A percentile compares a stretch with the other conserved stretches of the same genome.
Conservation (phyloP, 257 asterid genomes). For the Fraxinus excelsior region DNA sequence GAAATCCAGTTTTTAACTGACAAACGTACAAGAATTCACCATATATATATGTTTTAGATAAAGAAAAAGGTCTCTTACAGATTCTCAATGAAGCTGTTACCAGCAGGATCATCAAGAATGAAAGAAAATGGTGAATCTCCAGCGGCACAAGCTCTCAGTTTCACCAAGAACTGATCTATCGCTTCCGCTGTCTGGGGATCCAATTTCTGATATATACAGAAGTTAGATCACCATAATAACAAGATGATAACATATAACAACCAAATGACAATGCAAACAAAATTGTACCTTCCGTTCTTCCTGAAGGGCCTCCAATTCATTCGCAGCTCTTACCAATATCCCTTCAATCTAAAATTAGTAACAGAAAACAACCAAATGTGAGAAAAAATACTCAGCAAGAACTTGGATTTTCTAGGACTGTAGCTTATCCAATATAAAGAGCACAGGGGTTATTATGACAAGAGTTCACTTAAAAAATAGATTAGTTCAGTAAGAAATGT, state of each 20-base stretch:
- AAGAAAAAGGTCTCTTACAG: constrained; percentile 60
- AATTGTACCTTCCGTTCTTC: constrained; percentile 84
- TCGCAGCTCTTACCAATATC: constrained; percentile 72
- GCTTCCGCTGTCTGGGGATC: constrained; percentile 84
- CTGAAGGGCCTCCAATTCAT: constrained; percentile 82
- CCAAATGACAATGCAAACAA: constrained; percentile 22
- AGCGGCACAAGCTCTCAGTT: constrained; percentile 78
- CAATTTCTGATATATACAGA: constrained; percentile 60
- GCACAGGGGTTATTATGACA: background rate
- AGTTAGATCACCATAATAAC: constrained; percentile 12
- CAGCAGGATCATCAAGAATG: constrained; percentile 92
- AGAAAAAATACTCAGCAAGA: background rate
- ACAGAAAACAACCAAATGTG: background rate
- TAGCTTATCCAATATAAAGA: background rate
- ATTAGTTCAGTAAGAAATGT: background rate
- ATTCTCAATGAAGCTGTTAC: constrained; percentile 98
- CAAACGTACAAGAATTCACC: background rate
- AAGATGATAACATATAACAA: background rate
- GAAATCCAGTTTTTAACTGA: background rate
- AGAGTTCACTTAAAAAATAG: background rate
- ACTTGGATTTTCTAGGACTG: background rate
- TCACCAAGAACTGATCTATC: constrained; percentile 74
- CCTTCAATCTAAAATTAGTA: constrained; percentile 77
- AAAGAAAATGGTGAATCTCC: constrained; percentile 70
- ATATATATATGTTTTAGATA: background rate